Conservation (phyloP, 139 green algal species). For the Chlorella sp. region DNA sequence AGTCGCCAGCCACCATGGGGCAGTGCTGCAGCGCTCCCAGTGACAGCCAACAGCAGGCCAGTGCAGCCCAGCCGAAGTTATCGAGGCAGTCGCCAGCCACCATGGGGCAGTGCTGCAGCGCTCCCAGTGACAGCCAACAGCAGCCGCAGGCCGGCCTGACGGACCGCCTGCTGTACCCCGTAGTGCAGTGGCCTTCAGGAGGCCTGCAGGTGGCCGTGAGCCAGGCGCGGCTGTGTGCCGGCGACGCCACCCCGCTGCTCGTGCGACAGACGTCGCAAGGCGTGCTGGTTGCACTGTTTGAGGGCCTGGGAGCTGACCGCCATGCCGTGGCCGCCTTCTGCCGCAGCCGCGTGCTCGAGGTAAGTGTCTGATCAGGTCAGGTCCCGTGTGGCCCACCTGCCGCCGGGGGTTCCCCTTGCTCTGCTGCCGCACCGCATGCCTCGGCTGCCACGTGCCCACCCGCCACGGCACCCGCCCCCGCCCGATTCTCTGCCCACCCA, state of each 20-base stretch:
- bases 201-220: slow-evolving; percentile 7
- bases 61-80: not conserved
- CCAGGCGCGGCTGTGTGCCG: not conserved
- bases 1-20: not conserved
- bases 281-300: slow-evolving; percentile 24
- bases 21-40: not conserved
- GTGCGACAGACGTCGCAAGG: not conserved
- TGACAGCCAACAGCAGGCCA: too few relatives aligned
- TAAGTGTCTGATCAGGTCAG: not conserved
- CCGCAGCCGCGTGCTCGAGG: slow-evolving; percentile 2
- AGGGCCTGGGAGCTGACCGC: slow-evolving; percentile 14
- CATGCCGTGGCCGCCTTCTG: slow-evolving; percentile 4
- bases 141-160: not conserved
- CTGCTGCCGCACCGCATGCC: not conserved
- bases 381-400: too few relatives aligned
- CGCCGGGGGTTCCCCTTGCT: too few relatives aligned
- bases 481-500: not conserved
- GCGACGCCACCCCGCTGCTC: not conserved
- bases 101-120: slow-evolving; percentile 11
- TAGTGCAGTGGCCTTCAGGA: not conserved
- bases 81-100: not conserved
- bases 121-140: too few relatives aligned
- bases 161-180: not conserved
- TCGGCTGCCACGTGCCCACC: not conserved
- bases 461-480: not conserved